A percentile compares a stretch with the other conserved stretches of the same genome.
These are phyloP conservation scores for Ophiosphaerella herpotricha DNA, from an alignment of 2,329 filamentous ascomycete genomes.

Conservation along the genomic window DNA sequence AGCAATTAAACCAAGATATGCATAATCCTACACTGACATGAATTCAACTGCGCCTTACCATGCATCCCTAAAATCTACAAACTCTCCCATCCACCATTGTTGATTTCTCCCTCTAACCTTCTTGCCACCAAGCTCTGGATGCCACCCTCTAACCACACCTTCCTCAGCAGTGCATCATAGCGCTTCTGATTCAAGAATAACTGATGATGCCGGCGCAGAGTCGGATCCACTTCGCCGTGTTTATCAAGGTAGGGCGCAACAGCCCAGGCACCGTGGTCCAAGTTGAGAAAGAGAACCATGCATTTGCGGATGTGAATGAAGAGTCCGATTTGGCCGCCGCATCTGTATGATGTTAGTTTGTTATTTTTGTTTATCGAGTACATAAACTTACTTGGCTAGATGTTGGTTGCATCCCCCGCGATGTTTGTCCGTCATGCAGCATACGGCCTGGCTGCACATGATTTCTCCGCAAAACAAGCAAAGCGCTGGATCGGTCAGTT, in stretches of 20 bases:
- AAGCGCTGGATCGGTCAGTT: constrained; percentile 85
- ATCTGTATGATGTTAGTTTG: constrained; percentile 57
- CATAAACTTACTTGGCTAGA: constrained; percentile 71
- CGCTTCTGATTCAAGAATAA: constrained; percentile 91
- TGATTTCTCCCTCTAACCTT: constrained; percentile 91
- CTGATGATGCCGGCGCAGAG: constrained; percentile 81
- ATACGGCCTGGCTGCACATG: constrained; percentile 91
- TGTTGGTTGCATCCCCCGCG: constrained; percentile 78
- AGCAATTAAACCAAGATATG: background rate
- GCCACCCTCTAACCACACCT: constrained; percentile 83
- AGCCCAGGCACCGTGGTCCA: constrained; percentile 79
- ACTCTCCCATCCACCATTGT: constrained; percentile 96
- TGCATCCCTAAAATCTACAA: constrained; percentile 35
- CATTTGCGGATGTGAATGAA: constrained; percentile 98
- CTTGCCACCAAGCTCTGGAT: constrained; percentile 88
- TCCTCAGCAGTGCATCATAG: constrained; percentile 85
- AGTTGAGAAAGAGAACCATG: constrained; percentile 84
- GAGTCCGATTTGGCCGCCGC: constrained; percentile 85
- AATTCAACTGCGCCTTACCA: background rate
- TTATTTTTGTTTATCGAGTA: constrained; percentile 15
- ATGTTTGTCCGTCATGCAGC: constrained; percentile 73
- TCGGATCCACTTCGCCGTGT: constrained; percentile 94
- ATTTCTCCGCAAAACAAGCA: constrained; percentile 97
- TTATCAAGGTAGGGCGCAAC: constrained; percentile 92
- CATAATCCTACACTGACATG: background rate